Evolutionary conservation across 768 basidiomycete genomes (phyloP).

Genomic region (Hebeloma cylindrosporum): DNA sequence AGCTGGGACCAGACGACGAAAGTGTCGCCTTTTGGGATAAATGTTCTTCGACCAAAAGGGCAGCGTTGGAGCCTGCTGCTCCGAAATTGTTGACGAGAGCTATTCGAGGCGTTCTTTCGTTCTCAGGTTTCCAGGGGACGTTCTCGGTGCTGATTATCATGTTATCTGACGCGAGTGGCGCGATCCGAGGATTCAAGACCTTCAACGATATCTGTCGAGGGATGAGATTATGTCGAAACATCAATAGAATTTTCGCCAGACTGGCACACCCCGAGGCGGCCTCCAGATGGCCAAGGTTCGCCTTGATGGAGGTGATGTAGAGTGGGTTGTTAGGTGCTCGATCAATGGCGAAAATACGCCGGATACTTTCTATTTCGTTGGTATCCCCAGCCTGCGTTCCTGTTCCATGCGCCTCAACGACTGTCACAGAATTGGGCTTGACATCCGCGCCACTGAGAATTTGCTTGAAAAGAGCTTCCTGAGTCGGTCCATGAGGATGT

Average conservation of each 20-base stretch:
- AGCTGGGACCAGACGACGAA: slow-evolving; percentile 7
- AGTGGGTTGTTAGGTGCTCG: slow-evolving; percentile 50
- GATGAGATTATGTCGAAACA: slow-evolving; percentile 57
- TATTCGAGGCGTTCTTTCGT: slow-evolving; percentile 38
- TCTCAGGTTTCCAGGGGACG: slow-evolving; percentile 42
- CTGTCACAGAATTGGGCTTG: slow-evolving; percentile 46
- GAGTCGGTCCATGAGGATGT: slow-evolving; percentile 65
- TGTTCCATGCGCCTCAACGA: slow-evolving; percentile 76
- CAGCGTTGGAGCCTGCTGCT: slow-evolving; percentile 69
- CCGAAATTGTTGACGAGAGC: slow-evolving; percentile 77
- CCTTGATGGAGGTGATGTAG: slow-evolving; percentile 68
- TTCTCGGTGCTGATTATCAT: slow-evolving; percentile 45
- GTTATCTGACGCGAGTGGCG: slow-evolving; percentile 45
- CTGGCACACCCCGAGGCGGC: slow-evolving; percentile 74
- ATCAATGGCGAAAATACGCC: slow-evolving; percentile 47
- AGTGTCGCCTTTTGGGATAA: slow-evolving; percentile 10
- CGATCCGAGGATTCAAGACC: slow-evolving; percentile 57
- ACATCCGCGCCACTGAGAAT: slow-evolving; percentile 48
- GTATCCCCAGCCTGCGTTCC: slow-evolving; percentile 73
- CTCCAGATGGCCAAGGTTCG: slow-evolving; percentile 74
- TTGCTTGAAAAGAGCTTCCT: slow-evolving; percentile 51
- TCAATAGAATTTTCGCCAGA: slow-evolving; percentile 68
- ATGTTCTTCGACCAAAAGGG: slow-evolving; percentile 60
- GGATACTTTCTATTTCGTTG: slow-evolving; percentile 62
- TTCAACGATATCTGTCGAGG: slow-evolving; percentile 60